phyloP scores from a whole-genome alignment of 495 filamentous ascomycete genomes.

The Penicillium argentinense region DNA sequence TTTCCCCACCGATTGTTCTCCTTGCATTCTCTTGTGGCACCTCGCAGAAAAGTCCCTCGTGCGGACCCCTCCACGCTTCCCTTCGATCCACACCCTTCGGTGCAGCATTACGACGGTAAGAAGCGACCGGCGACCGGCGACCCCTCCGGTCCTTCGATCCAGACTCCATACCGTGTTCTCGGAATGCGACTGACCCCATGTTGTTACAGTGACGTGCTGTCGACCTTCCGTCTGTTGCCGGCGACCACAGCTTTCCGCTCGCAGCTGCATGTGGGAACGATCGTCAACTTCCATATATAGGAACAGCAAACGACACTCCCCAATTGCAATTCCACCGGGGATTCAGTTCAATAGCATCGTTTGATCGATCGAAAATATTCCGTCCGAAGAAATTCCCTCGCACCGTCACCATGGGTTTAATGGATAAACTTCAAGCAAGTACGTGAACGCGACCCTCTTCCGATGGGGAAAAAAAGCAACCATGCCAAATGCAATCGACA shows the following conservation, averaged over 20 bases:
- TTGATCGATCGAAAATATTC: too few species aligned
- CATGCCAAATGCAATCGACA: not conserved
- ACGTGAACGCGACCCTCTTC: conserved; percentile 15
- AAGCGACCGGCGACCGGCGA: too few species aligned
- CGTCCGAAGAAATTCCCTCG: too few species aligned
- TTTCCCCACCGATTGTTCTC: too few species aligned
- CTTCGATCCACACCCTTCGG: not conserved
- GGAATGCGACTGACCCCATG: conserved; percentile 1
- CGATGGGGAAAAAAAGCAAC: not conserved
- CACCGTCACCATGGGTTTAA: conserved; percentile 40
- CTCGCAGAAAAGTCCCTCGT: conserved; percentile 8
- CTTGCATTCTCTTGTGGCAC: conserved; percentile 5
- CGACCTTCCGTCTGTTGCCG: conserved; percentile 8
- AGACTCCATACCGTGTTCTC: not conserved
- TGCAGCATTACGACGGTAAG: conserved; percentile 3
- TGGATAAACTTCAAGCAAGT: conserved; percentile 60
- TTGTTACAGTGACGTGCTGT: conserved; percentile 2
- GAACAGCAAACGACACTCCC: not conserved
- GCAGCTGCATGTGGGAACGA: conserved; percentile 14
- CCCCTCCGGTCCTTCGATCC: not conserved
- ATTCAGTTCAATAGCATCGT: too few species aligned
- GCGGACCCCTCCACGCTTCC: conserved; percentile 2
- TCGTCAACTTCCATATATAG: conserved; percentile 7
- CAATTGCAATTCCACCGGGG: too few species aligned
- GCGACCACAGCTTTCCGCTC: conserved; percentile 1